Base-by-base conservation (phyloP, 2,329 filamentous ascomycete genomes). In the Ophiosphaerella narmari region DNA sequence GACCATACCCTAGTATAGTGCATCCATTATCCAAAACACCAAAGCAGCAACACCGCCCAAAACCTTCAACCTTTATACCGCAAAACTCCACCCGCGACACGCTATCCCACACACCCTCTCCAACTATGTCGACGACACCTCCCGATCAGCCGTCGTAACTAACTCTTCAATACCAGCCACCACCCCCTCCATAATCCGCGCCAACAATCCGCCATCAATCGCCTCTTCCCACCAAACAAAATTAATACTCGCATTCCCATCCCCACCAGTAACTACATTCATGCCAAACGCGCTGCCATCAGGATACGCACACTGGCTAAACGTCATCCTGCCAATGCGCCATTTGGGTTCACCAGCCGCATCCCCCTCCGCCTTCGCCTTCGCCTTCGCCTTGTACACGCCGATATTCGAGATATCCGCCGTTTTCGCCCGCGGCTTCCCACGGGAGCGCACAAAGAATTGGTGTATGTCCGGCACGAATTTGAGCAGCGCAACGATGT, bases 391-490 rank as follows among this genome's bases (percentile, higher is more conserved):
- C 12, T 57, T 57, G 39, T 75, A 66, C 2, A 73, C 60, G 0
- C 78, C 79, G 4, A 81, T 45, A 57, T 79, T 81, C 0, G 78
- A 79, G 7, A 81, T 48, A 53, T 81, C 78, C 18, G 74, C 77
- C 7, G 68, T 73, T 13, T 61, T 57, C 1, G 58, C 62, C 2
- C 79, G 65, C 3, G 67, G 57, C 37, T 73, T 71, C 3, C 77
- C 78, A 1, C 77, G 16, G 42, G 73, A 71, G 0, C 67, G 64
- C 3, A 59, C 45, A 36, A 77, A 74, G 11, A 74, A 64, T 1
- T 70, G 68, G 3, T 71, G 70, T 33, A 74, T 71, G 43, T 79
- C 59, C 11, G 66, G 60, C 0, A 79, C 74, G 24, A 68, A 76
- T 36, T 71, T 74, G 9, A 80, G 61, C 6, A 79, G 63, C 4